Evolutionary conservation across 192 early-diverging fungal species (phyloP).

Genomic region (Coemansia sp.): DNA sequence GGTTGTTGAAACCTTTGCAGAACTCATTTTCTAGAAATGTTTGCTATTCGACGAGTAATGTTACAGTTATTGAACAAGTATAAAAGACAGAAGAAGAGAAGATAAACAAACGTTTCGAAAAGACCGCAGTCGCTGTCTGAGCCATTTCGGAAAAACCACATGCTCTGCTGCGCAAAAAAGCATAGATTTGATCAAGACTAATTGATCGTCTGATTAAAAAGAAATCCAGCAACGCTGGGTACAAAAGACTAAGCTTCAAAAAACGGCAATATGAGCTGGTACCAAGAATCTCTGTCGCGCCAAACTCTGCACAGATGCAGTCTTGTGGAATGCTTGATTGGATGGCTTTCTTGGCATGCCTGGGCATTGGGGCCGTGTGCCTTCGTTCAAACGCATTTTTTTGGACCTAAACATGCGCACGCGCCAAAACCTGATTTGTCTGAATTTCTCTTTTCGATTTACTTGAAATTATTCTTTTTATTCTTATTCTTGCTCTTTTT

Average conservation of each 20-base stretch:
- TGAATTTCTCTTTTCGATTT: neutral
- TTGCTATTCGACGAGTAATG: neutral
- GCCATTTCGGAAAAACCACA: neutral
- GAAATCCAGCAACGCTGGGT: neutral
- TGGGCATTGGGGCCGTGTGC: no score
- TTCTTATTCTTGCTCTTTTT: neutral
- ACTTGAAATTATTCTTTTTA: neutral
- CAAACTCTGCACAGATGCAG: neutral
- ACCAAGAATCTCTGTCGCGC: neutral
- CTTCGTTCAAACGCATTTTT: no score
- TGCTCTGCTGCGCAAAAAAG: slow-evolving; percentile 2
- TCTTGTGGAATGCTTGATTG: neutral
- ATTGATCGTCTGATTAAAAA: neutral
- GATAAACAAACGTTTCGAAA: neutral
- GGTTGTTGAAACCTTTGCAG: slow-evolving; percentile 14
- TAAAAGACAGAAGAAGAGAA: neutral
- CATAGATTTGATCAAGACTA: neutral
- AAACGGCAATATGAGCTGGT: neutral
- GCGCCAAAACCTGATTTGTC: no score
- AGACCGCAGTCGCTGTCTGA: neutral
- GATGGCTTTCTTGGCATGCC: neutral
- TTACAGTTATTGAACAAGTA: neutral
- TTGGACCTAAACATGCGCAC: no score
- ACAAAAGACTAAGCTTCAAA: neutral
- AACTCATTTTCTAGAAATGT: neutral